Base-by-base conservation (phyloP, 106 monocot species). In the Acorus calamus region DNA sequence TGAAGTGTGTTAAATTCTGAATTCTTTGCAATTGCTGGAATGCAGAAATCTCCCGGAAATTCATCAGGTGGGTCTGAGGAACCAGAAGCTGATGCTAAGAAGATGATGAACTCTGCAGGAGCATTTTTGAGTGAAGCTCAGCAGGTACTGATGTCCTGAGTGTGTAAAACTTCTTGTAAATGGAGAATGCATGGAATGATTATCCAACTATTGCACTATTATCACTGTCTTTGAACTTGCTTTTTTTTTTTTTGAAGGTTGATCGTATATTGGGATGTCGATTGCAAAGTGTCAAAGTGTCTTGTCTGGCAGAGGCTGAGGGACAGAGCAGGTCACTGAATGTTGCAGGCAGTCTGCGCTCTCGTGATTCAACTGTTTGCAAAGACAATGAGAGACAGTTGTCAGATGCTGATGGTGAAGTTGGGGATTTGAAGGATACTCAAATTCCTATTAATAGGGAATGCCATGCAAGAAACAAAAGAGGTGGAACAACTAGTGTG, bases 261-360 rank as follows among this genome's bases (percentile, higher is more conserved):
- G 84, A 96, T 61, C 87, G 96, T 41, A 80, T 96, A 54, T 73
- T 91, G 57, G 96, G 96, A 46, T 91, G 96, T 69, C 81, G 91
- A 44, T 46, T 91, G 14, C 81, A 71, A 70, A 52, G 53, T 49
- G 60, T n/a, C 53, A 63, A 41, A 4, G 14, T 13, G 4, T 48
- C 48, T 69, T 57, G 60, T 57, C 12, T 52, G n/a, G 53, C 52
- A 68, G 47, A 57, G 7, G 47, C 11, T 52, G 57, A 63, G 11
- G 57, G 12, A 53, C 52, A 6, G 46, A 64, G 8, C 42, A 51
- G 52, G 66, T 52, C 62, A 53, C 61, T 44, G 11, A 67, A 47
- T 14, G 6, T 9, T 51, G 13, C 28, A 44, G 46, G 46, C 42
- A 53, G 43, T 60, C 58, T 45, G 28, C 42, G 47, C 11, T 59